Percentiles rank a stretch among this genome's conserved stretches.
These are phyloP conservation scores for Boletus rubropictus DNA, from an alignment of 768 basidiomycete species.

Conservation along the genomic window DNA sequence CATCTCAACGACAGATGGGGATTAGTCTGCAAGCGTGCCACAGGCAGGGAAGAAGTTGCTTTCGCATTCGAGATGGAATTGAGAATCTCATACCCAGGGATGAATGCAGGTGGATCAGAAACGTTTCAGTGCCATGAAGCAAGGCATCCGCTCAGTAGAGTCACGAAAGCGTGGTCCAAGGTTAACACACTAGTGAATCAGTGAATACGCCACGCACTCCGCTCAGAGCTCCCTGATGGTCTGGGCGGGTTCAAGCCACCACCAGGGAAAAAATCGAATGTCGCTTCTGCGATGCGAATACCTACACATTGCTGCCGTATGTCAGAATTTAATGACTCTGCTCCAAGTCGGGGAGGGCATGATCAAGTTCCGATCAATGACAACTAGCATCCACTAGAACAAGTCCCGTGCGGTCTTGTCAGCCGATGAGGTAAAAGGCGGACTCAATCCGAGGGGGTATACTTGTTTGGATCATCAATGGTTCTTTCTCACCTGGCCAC, in stretches of 20 bases:
- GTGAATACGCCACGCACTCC: neutral
- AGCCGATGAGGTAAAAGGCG: slow-evolving; percentile 11
- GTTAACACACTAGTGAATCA: slow-evolving; percentile 7
- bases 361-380: slow-evolving; percentile 1
- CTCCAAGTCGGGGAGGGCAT: slow-evolving; percentile 4
- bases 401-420: slow-evolving; percentile 4
- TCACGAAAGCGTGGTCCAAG: slow-evolving; percentile 11
- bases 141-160: slow-evolving; percentile 8
- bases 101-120: slow-evolving; percentile 22
- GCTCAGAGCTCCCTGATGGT: neutral
- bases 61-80: slow-evolving; percentile 22
- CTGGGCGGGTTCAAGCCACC: slow-evolving; percentile 2
- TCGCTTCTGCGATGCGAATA: neutral
- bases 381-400: slow-evolving; percentile 6
- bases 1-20: slow-evolving; percentile 7
- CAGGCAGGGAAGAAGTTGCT: slow-evolving; percentile 10
- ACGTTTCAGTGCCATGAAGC: slow-evolving; percentile 18
- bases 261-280: too few species aligned
- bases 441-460: neutral
- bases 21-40: slow-evolving; percentile 8
- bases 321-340: slow-evolving; percentile 4
- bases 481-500: neutral
- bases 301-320: neutral
- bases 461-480: too few species aligned
- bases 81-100: slow-evolving; percentile 24